Conservation (phyloP, 306 rosid species). For the Corylus heterophylla region DNA sequence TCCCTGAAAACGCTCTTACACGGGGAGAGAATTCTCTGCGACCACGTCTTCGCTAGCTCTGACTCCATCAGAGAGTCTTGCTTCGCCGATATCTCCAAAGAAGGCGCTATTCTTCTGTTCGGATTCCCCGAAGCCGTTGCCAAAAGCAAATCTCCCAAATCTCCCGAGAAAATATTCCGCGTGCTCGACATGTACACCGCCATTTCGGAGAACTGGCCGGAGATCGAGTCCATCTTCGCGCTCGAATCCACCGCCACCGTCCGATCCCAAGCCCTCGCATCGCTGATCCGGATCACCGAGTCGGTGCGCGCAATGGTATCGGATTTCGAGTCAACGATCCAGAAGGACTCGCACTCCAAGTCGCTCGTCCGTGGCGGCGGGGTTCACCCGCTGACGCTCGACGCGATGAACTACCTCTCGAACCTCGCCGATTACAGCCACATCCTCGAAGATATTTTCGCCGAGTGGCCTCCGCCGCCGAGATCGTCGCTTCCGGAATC, state of each 20-base stretch:
- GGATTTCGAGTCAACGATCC: constrained; percentile 50
- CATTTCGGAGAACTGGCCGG: constrained; percentile 41
- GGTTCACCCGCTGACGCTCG: constrained; percentile 47
- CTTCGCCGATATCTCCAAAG: constrained; percentile 60
- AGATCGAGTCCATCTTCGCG: constrained; percentile 63
- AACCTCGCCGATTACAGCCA: constrained; percentile 54
- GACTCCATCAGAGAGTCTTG: constrained; percentile 57
- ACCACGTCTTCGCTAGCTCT: constrained; percentile 55
- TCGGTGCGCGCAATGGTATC: constrained; percentile 35
- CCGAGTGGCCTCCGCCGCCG: constrained; percentile 35
- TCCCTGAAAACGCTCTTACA: constrained; percentile 51
- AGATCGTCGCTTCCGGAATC: constrained; percentile 37
- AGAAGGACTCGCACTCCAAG: constrained; percentile 45
- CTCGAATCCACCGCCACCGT: constrained; percentile 42
- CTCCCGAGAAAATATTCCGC: constrained; percentile 57
- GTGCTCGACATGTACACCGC: constrained; percentile 61
- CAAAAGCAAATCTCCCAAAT: constrained; percentile 39
- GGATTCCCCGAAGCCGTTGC: constrained; percentile 55
- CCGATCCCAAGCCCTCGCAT: constrained; percentile 41
- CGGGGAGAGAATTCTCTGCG: constrained; percentile 78
- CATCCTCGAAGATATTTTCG: constrained; percentile 53
- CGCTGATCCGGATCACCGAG: constrained; percentile 40
- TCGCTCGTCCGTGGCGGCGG: constrained; percentile 34
- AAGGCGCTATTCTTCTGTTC: constrained; percentile 60
- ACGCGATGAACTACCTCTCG: constrained; percentile 48